Evolutionary conservation across 768 basidiomycete genomes (phyloP).

Genomic region (Tricholoma hemisulphureum): DNA sequence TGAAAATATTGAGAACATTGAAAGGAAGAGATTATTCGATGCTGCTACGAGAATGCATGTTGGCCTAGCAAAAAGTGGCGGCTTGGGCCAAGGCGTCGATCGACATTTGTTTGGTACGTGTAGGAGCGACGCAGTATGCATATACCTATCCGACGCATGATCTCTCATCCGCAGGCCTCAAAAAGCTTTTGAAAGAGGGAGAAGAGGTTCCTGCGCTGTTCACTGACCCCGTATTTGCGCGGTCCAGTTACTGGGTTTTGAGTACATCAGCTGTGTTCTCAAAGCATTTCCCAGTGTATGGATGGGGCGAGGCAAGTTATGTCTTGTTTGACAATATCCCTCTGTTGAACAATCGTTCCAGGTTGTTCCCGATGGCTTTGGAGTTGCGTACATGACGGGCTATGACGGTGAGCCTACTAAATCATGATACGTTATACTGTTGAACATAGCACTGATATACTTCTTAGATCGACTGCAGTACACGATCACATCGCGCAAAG

Average conservation of each 20-base stretch:
- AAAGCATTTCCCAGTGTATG: conserved; percentile 81
- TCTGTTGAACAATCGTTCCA: conserved; percentile 15
- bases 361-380: conserved; percentile 92
- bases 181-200: conserved; percentile 58
- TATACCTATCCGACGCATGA: not conserved
- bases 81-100: conserved; percentile 75
- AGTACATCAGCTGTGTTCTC: conserved; percentile 89
- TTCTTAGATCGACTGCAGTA: conserved; percentile 73
- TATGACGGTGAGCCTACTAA: conserved; percentile 55
- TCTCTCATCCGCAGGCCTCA: conserved; percentile 52
- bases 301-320: conserved; percentile 80
- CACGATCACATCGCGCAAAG: conserved; percentile 82
- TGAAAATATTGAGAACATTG: conserved; percentile 33
- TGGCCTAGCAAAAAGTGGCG: conserved; percentile 60
- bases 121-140: not conserved
- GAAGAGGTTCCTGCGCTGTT: conserved; percentile 71
- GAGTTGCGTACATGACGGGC: conserved; percentile 93
- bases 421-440: not conserved
- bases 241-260: conserved; percentile 80
- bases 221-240: conserved; percentile 67
- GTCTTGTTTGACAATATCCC: not conserved
- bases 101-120: conserved; percentile 79
- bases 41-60: conserved; percentile 66
- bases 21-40: conserved; percentile 53
- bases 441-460: not conserved